Percentiles rank a stretch among this genome's conserved stretches.
Evolutionary conservation across 2,329 filamentous ascomycete species (phyloP).

Genomic region (Pleoardoris graminearum): DNA sequence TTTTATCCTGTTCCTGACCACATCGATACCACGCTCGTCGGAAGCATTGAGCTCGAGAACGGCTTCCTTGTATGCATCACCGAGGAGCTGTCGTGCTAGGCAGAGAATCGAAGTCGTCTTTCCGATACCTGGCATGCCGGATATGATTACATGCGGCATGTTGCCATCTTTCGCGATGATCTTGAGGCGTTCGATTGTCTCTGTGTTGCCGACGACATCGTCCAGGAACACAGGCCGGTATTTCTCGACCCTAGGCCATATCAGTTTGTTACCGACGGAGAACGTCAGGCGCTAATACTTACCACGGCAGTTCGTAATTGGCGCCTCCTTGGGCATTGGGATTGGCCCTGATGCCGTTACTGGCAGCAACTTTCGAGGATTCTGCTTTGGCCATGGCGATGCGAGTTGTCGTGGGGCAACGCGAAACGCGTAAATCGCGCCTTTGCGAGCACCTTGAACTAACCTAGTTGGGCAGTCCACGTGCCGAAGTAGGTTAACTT

Average conservation of each 20-base stretch:
- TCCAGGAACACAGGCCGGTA: conserved; percentile 94
- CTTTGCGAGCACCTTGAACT: conserved; percentile 21
- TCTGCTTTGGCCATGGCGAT: conserved; percentile 52
- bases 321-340: conserved; percentile 45
- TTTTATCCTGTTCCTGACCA: conserved; percentile 96
- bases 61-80: conserved; percentile 94
- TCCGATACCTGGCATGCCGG: conserved; percentile 98
- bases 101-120: conserved; percentile 97
- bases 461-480: conserved; percentile 18
- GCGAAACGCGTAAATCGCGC: conserved; percentile 32
- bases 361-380: conserved; percentile 52
- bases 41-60: conserved; percentile 95
- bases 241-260: conserved; percentile 82
- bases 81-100: conserved; percentile 86
- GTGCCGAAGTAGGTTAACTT: conserved; percentile 8
- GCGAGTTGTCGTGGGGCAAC: conserved; percentile 24
- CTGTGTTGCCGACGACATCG: conserved; percentile 96
- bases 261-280: conserved; percentile 16
- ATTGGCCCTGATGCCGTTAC: conserved; percentile 49
- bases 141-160: conserved; percentile 99
- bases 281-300: conserved; percentile 23
- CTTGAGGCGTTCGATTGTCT: conserved; percentile 95
- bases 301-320: conserved; percentile 83
- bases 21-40: conserved; percentile 96
- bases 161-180: conserved; percentile 99